Evolutionary conservation across 2,329 filamentous ascomycete genomes (phyloP), one percentile per base, ranked within the genome.

Genomic region (Drechslerella dactyloides): DNA sequence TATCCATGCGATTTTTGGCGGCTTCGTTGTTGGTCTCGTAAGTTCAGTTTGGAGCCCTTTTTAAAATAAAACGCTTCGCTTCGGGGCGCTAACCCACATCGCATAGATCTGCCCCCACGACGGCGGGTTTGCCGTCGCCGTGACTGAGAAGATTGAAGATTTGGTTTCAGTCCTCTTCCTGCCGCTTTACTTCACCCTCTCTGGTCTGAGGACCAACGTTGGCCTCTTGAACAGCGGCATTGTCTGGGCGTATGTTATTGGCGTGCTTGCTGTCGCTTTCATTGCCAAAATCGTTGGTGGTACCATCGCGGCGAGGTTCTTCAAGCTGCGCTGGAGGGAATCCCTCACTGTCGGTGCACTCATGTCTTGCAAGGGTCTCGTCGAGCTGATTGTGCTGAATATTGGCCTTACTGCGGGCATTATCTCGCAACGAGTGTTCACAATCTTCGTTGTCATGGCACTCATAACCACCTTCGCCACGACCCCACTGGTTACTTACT

Each of bases 311-410:
- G 92, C 93, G 0, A 85, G 87, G 37, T 77, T 86, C 1, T 90
- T 87, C 76, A 91, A 89, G 24, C 82, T 97, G 56, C 84, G 96
- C 1, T 97, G 93, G 93, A 86, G 93, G 69, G 93, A 97, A 79
- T 93, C 90, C 65, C 85, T 96, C 33, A 87, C 91, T 0, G 94
- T 97, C 75, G 93, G 93, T 13, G 87, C 89, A 15, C 81, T 97
- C 76, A 97, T 97, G 93, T 96, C 91, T 80, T 97, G 93, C 80
- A 97, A 97, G 80, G 93, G 93, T 76, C 83, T 97, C 8, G 93
- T 97, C 0, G 93, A 97, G 79, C 82, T 97, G 58, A 97, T 97
- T 78, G 93, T 97, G n/a, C 79, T 96, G 79, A 90, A 90, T 77
- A 91, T 97, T 75, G 91, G 92, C 50, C 83, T 93, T 1, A 88